phyloP scores from a whole-genome alignment of 768 basidiomycete genomes.

The Trametes punicea region DNA sequence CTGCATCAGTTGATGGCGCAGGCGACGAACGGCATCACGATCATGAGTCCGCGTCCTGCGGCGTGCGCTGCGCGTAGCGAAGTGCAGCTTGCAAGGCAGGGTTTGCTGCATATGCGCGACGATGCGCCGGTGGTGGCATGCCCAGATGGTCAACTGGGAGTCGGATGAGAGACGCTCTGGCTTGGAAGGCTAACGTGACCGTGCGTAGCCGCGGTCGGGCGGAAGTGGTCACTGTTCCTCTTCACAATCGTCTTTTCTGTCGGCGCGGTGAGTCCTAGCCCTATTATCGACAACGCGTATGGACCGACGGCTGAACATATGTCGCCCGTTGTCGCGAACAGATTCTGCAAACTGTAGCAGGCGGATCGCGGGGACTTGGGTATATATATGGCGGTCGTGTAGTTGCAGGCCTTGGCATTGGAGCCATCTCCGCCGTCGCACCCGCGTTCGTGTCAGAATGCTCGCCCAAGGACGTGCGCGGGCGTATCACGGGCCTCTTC shows the following conservation, averaged over 20 bases:
- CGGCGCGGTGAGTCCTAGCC: constrained; percentile 54
- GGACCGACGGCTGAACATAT: neutral
- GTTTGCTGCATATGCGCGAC: too few relatives aligned
- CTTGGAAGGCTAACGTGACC: neutral
- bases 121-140: too few relatives aligned
- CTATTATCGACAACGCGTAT: neutral
- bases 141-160: too few relatives aligned
- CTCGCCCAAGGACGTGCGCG: constrained; percentile 81
- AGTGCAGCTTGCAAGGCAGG: too few relatives aligned
- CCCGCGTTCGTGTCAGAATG: constrained; percentile 88
- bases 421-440: constrained; percentile 81
- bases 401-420: constrained; percentile 76
- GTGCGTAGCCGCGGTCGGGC: constrained; percentile 55
- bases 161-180: too few relatives aligned
- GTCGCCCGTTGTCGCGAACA: constrained; percentile 23
- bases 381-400: constrained; percentile 83
- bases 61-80: neutral
- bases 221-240: constrained; percentile 56
- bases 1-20: neutral
- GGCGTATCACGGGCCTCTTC: constrained; percentile 81
- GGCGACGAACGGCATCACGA: neutral
- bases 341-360: constrained; percentile 71
- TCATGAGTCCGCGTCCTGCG: neutral
- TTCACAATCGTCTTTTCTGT: constrained; percentile 64
- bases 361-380: constrained; percentile 51